Base-by-base conservation (phyloP, 1,139 yeast genomes). In the Debaryomyces sp. region DNA sequence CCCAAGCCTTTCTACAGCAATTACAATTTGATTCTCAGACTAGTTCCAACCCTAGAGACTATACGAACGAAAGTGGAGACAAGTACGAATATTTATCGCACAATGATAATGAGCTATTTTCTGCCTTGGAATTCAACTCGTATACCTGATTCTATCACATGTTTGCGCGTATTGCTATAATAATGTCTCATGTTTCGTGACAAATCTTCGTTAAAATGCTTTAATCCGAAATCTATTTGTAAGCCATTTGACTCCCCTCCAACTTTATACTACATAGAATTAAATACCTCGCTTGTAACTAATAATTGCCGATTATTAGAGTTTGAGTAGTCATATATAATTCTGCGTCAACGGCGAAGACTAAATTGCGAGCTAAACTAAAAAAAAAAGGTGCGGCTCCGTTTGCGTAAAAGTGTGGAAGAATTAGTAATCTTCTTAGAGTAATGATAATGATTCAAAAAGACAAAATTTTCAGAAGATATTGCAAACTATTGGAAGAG, bases 101-200 rank as follows among this genome's bases (percentile, higher is more conserved):
- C 15, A 56, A 57, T 10, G 73, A 67, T 33, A 47, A 44, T 17
- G 66, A 61, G 37, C 49, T 66, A 37, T 73, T 70, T 55, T 61
- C 61, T 41, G 61, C 64, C 46, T 55, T 73, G 41, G 80, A 75
- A 57, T 70, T 74, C 53, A 73, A 70, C 43, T 73, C 78, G n/a
- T 74, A 68, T 50, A 70, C 77, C 5, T 60, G 41, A 29, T 6
- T 2, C 15, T 18, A 12, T 35, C 15, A 35, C 15, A 35, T 35
- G 26, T 12, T 21, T 35, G 9, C 6, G 9, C 9, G n/a, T 15
- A 32, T 15, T 7, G 33, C 33, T 12, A 30, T 30, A 6, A n/a
- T 15, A 32, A 12, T 13, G 15, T 32, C 18, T 15, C 4, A 6
- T 15, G 9, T 8, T 21, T 35, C 12, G 21, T 18, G 24, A n/a